These are phyloP conservation scores for Berberis thunbergii DNA, from an alignment of 164 flowering plant species.

Conservation along the genomic window DNA sequence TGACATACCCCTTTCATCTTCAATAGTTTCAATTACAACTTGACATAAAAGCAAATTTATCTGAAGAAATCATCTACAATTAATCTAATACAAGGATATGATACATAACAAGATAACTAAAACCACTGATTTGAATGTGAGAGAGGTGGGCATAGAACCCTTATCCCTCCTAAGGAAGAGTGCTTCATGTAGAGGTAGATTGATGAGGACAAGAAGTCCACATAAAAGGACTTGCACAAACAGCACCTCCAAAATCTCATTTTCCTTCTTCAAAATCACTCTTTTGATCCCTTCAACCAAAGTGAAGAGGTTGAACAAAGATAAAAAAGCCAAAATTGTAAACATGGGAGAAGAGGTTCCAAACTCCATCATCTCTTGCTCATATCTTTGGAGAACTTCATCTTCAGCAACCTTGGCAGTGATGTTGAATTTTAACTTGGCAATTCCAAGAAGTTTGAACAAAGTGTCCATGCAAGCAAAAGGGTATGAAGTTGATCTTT, in stretches of 20 bases:
- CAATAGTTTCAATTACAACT: too few relatives aligned
- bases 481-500: constrained; percentile 19
- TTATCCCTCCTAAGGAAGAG: neutral
- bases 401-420: constrained; percentile 23
- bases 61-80: too few relatives aligned
- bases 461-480: constrained; percentile 13
- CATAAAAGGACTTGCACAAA: constrained; percentile 26
- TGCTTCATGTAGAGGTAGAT: too few relatives aligned
- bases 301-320: constrained; percentile 44
- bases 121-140: constrained; percentile 27
- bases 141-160: constrained; percentile 51
- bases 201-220: too few relatives aligned
- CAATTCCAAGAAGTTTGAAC: constrained; percentile 14
- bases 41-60: too few relatives aligned
- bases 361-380: constrained; percentile 61
- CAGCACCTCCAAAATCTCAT: constrained; percentile 11
- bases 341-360: constrained; percentile 55
- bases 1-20: too few relatives aligned
- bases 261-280: constrained; percentile 1
- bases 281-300: constrained; percentile 24
- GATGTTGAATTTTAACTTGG: constrained; percentile 15
- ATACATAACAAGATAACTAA: constrained; percentile 28
- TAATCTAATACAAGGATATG: neutral
- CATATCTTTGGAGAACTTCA: constrained; percentile 31
- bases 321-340: constrained; percentile 38